These are phyloP conservation scores for Solanum pimpinellifolium DNA, from an alignment of 257 asterid genomes.

Conservation along the genomic window DNA sequence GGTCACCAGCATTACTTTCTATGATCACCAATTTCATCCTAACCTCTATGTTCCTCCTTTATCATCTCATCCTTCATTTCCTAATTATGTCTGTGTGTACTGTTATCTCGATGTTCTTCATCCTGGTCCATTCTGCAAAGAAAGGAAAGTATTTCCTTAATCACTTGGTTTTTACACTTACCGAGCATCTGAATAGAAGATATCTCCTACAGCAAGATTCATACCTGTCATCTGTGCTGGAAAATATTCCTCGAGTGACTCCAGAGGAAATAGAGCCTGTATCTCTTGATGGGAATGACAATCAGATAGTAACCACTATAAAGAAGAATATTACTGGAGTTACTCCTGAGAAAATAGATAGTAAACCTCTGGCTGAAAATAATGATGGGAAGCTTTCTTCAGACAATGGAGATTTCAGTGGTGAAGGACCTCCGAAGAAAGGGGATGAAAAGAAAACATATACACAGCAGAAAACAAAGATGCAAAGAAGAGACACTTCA, in stretches of 20 bases:
- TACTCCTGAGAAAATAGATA: background rate
- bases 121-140: background rate
- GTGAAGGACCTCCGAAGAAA: conserved; percentile 4
- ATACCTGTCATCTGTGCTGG: background rate
- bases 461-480: background rate
- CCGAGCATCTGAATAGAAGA: background rate
- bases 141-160: background rate
- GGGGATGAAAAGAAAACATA: conserved; percentile 11
- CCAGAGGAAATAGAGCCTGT: background rate
- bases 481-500: conserved; percentile 11
- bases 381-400: conserved; percentile 23
- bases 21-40: background rate
- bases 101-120: background rate
- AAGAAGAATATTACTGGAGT: background rate
- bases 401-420: conserved; percentile 23
- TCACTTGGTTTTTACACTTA: background rate
- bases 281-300: background rate
- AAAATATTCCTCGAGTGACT: background rate
- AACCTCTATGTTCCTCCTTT: background rate
- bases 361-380: conserved; percentile 7
- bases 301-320: background rate
- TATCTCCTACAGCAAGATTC: background rate
- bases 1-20: background rate
- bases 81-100: background rate
- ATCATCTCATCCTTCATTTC: background rate